Evolutionary conservation across 495 filamentous ascomycete genomes (phyloP).

Genomic region (Cladorrhinum samala): DNA sequence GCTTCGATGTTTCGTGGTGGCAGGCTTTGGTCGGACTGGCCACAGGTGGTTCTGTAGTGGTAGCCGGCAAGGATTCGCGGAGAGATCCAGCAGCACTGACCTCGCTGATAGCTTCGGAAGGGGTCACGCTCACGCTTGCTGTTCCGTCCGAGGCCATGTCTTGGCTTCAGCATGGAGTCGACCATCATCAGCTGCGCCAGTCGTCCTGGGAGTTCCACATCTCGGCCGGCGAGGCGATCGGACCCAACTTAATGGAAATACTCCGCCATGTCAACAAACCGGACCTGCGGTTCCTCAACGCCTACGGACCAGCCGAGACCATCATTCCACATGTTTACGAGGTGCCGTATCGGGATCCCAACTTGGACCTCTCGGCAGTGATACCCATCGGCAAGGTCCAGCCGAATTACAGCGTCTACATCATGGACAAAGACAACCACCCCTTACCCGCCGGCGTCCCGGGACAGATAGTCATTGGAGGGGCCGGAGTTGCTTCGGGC

Average conservation of each 20-base stretch:
- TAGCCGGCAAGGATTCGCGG: constrained; percentile 13
- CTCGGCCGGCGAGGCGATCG: constrained; percentile 24
- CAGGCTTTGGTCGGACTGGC: constrained; percentile 7
- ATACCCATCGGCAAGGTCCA: constrained; percentile 28
- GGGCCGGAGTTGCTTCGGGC: constrained; percentile 33
- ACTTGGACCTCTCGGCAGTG: not conserved
- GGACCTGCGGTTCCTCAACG: constrained; percentile 13
- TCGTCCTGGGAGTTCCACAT: constrained; percentile 40
- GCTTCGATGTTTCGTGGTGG: constrained; percentile 16
- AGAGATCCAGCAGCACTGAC: constrained; percentile 10
- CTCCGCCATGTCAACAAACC: constrained; percentile 9
- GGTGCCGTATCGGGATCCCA: constrained; percentile 1
- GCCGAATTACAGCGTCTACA: constrained; percentile 37
- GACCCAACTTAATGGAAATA: constrained; percentile 28
- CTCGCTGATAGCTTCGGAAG: constrained; percentile 9
- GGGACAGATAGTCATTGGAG: constrained; percentile 42
- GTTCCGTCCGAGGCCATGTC: constrained; percentile 21
- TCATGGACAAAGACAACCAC: constrained; percentile 35
- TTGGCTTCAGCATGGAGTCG: constrained; percentile 20
- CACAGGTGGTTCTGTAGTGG: constrained; percentile 4
- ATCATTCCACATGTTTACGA: constrained; percentile 7
- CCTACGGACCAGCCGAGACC: constrained; percentile 21
- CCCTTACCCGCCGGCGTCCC: constrained; percentile 32
- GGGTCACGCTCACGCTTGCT: constrained; percentile 16
- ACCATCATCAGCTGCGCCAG: constrained; percentile 27